These are phyloP conservation scores for Helicostylum pulchrum DNA, from an alignment of 192 early-diverging fungal genomes.

Conservation along the genomic window DNA sequence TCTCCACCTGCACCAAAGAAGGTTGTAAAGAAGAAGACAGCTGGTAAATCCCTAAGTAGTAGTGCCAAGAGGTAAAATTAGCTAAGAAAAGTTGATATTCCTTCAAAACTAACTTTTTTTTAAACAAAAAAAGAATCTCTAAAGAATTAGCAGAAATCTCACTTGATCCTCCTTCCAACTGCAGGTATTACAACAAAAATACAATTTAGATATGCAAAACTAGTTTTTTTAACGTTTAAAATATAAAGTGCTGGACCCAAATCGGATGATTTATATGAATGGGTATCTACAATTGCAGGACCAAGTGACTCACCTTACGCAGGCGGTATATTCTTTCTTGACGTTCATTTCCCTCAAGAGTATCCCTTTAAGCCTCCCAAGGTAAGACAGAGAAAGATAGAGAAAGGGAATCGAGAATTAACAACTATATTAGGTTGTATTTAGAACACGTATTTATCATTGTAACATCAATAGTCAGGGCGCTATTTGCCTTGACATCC, in stretches of 20 bases:
- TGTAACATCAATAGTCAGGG: conserved; percentile 95
- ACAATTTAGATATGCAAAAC: neutral
- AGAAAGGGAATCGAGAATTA: neutral
- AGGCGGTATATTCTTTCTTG: conserved; percentile 90
- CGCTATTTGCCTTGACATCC: conserved; percentile 89
- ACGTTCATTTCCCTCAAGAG: conserved; percentile 87
- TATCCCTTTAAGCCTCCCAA: conserved; percentile 98
- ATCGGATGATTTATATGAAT: conserved; percentile 94
- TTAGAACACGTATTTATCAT: conserved; percentile 93
- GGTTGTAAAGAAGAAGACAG: conserved; percentile 20
- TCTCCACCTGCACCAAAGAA: conserved; percentile 10
- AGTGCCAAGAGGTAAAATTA: conserved; percentile 56
- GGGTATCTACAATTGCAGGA: conserved; percentile 92
- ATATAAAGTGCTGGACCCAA: conserved; percentile 84
- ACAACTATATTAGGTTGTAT: conserved; percentile 58
- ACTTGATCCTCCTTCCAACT: conserved; percentile 91
- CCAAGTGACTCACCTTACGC: conserved; percentile 87
- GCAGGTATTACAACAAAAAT: conserved; percentile 48
- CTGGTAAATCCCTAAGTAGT: conserved; percentile 45
- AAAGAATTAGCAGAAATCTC: conserved; percentile 97
- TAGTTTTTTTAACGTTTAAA: neutral
- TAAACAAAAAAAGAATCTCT: conserved; percentile 78
- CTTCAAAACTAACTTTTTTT: neutral
- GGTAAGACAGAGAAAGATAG: conserved; percentile 36
- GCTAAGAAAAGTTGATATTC: conserved; percentile 6